A percentile compares a stretch with the other conserved stretches of the same genome.
Evolutionary conservation across 768 basidiomycete species (phyloP).

Genomic region (Gloeophyllum trabeum): DNA sequence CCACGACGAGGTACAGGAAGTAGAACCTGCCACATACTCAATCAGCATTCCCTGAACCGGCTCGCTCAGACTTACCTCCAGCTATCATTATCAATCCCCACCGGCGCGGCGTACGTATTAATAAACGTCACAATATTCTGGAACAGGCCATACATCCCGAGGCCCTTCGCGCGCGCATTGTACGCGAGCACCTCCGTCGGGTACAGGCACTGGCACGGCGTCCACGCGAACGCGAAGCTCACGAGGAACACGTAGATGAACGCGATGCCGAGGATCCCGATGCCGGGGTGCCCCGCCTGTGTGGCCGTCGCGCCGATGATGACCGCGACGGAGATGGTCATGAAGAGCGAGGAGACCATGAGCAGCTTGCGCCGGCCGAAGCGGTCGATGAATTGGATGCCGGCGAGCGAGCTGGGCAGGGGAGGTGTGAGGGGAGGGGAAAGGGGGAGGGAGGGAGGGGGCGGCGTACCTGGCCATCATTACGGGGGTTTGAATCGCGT

Average conservation of each 20-base stretch:
- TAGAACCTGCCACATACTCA: no score
- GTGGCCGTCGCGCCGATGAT: not conserved
- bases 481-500: not conserved
- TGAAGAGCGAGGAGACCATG: not conserved
- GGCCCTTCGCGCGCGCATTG: conserved; percentile 24
- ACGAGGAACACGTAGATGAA: conserved; percentile 19
- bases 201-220: conserved; percentile 21
- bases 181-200: conserved; percentile 23
- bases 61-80: no score
- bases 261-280: conserved; percentile 8
- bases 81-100: conserved; percentile 8
- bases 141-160: conserved; percentile 15
- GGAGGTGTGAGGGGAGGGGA: no score
- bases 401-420: not conserved
- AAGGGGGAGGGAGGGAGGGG: no score
- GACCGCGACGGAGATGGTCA: not conserved
- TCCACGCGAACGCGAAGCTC: conserved; percentile 17
- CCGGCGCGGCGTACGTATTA: conserved; percentile 14
- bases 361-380: not conserved
- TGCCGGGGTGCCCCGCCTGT: not conserved
- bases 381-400: not conserved
- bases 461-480: not conserved
- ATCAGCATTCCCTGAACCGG: no score
- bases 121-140: conserved; percentile 12
- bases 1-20: conserved; percentile 24